Base-by-base conservation (phyloP, 2,329 filamentous ascomycete species). In the Pseudocercospora crystallina region DNA sequence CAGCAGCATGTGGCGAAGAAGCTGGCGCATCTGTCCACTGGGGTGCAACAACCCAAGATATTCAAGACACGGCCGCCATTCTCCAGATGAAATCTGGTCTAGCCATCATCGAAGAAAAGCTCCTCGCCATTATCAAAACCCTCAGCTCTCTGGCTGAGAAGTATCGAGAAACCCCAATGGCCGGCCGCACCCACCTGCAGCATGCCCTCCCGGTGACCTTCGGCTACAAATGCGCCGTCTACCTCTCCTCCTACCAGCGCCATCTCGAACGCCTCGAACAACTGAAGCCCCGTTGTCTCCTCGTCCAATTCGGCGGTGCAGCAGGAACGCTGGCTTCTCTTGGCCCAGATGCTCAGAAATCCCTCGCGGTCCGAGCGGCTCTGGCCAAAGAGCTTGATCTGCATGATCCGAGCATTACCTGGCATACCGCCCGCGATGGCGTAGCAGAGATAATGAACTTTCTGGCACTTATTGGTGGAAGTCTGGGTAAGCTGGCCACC, bases 131-230 rank as follows among this genome's bases (percentile, higher is more conserved):
- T 12, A 55, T 51, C 15, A 42, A 40, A 12, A 49, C 53, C 1
- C 39, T 65, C 9, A 35, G 20, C 3, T 38, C 38, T 1, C 49
- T 65, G 9, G 53, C 58, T 10, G 33, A 41, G 30, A 55, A 52
- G 32, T 55, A 64, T 52, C 58, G 48, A 26, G 46, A 57, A 15
- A 61, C 63, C 1, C 57, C 62, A 2, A 64, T 66, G 63, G 56
- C 65, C 13, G 65, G 61, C 0, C 47, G 65, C 8, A 65, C 63
- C 1, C 64, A 68, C 45, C 49, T 68, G 8, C 65, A 68, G 44
- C 65, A 66, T 37, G 65, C 65, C 2, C 49, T 68, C 2, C 65
- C 65, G 3, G 59, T 67, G 7, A 65, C 65, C 5, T 67, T 65
- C 40, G 65, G 65, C 15, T 68, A 65, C 53, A 68, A 68, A 47